A percentile compares a stretch with the other conserved stretches of the same genome.
phyloP scores from a whole-genome alignment of 2,329 filamentous ascomycete species.

The Ambrosiella xylebori region DNA sequence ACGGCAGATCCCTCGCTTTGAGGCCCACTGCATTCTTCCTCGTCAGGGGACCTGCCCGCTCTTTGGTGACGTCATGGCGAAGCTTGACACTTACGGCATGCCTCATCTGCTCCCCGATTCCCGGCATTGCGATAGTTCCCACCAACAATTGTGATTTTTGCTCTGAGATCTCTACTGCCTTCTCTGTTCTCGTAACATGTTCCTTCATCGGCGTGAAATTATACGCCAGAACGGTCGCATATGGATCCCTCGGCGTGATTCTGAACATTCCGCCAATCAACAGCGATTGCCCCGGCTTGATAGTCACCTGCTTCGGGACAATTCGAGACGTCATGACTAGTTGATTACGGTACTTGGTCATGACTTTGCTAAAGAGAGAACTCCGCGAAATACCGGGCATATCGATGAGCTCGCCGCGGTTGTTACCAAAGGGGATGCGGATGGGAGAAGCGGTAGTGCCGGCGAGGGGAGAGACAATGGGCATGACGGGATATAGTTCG shows the following conservation, averaged over 20 bases:
- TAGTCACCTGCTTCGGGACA: slow-evolving; percentile 51
- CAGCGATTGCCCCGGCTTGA: slow-evolving; percentile 65
- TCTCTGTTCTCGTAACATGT: slow-evolving; percentile 64
- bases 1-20: slow-evolving; percentile 55
- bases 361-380: slow-evolving; percentile 53
- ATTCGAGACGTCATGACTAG: slow-evolving; percentile 67
- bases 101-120: slow-evolving; percentile 37
- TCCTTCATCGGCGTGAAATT: slow-evolving; percentile 65
- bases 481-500: slow-evolving; percentile 65
- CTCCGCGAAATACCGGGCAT: slow-evolving; percentile 69
- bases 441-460: slow-evolving; percentile 94
- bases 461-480: slow-evolving; percentile 67
- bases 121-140: slow-evolving; percentile 44
- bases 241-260: slow-evolving; percentile 54
- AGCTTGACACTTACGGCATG: slow-evolving; percentile 62
- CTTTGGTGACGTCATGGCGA: slow-evolving; percentile 66
- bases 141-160: slow-evolving; percentile 42
- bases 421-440: slow-evolving; percentile 71
- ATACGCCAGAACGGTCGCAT: slow-evolving; percentile 58
- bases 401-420: slow-evolving; percentile 81
- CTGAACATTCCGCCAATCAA: slow-evolving; percentile 74
- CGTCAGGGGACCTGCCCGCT: slow-evolving; percentile 57
- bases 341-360: slow-evolving; percentile 43
- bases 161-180: slow-evolving; percentile 57
- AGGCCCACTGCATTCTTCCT: slow-evolving; percentile 42